Evolutionary conservation across 2,329 filamentous ascomycete species (phyloP), one percentile per base, ranked within the genome.

Genomic region (Shiraia bambusicola): DNA sequence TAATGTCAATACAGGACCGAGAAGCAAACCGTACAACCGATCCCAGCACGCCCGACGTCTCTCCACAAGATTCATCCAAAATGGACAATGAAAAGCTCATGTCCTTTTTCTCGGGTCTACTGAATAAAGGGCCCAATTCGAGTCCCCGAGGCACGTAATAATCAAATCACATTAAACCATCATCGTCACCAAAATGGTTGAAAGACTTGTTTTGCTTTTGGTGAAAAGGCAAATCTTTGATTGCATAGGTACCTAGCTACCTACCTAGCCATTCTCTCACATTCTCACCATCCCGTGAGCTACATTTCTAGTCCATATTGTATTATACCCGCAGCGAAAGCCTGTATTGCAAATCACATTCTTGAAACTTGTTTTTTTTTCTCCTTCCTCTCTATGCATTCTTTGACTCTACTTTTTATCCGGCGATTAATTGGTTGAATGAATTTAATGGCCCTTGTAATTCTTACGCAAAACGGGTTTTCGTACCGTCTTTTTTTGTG

Each of bases 61-160:
- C 57, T 12, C 41, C 53, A 12, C 52, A 61, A 14, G 63, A 66
- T 33, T 47, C 59, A 2, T 55, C 52, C 14, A 65, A 66, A 41
- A 61, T 66, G 49, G 65, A 68, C 42, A 70, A 70, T 45, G 67
- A 70, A 13, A 66, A 67, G 37, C 55, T 70, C 26, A 63, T 65
- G 40, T 67, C 64, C 0, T 70, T 70, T 55, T 70, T 70, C 43
- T 67, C 66, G 1, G 64, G 66, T 3, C 41, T 70, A 26, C 65
- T 69, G 42, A 69, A 63, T 34, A 67, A 64, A 28, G 54, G 56
- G 3, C 46, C 52, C 6, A 43, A 52, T n/a, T 60, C 52, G 42
- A 64, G 50, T 35, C 61, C 62, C 6, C 47, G 60, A 14, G 54
- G 52, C 26, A 46, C 47, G 13, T 57, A 37, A 39, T 16, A n/a